phyloP scores from a whole-genome alignment of 306 rosid species.

The Malus domestica region ASM211411v1 NC_041791.1:30831001-30831500 shows the following conservation, averaged over 20 bases:
- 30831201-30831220: not conserved
- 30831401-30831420: not conserved
- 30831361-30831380: not conserved
- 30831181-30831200: not conserved
- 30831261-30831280: not conserved
- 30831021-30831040: slow-evolving; percentile 59
- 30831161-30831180: not conserved
- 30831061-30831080: not conserved
- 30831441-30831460: not conserved
- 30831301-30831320: not conserved
- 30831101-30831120: not conserved
- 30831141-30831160: not conserved
- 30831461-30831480: not conserved
- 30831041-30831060: not conserved
- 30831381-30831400: not conserved
- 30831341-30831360: not conserved
- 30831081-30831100: not conserved
- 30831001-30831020: slow-evolving; percentile 85
- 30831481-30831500: not conserved
- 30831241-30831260: not conserved
- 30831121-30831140: not conserved
- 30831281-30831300: not conserved
- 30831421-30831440: not conserved
- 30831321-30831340: not conserved
- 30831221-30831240: not conserved